Evolutionary conservation across 495 filamentous ascomycete genomes (phyloP).

Genomic region (Podospora tetraspora): DNA sequence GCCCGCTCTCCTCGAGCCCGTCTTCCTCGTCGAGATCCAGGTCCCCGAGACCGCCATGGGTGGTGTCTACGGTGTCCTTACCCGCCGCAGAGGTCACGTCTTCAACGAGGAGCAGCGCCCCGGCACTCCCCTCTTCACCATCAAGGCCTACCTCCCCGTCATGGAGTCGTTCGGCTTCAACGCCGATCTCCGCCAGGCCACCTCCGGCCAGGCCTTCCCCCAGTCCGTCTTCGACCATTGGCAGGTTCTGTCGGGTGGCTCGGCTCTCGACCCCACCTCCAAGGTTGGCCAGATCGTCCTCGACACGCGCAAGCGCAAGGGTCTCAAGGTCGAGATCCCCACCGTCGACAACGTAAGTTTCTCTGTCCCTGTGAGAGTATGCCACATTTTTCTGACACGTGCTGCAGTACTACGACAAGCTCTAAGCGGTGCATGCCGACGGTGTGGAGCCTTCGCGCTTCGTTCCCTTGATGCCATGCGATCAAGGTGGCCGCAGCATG

Average conservation of each 20-base stretch:
- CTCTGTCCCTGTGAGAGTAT: neutral
- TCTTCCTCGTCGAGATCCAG: slow-evolving; percentile 99
- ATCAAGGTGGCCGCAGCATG: slow-evolving; percentile 7
- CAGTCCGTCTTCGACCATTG: slow-evolving; percentile 98
- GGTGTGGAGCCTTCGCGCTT: slow-evolving; percentile 35
- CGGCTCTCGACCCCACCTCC: slow-evolving; percentile 76
- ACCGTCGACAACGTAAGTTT: slow-evolving; percentile 86
- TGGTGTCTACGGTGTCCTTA: slow-evolving; percentile 99
- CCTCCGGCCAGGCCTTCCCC: slow-evolving; percentile 97
- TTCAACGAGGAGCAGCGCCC: slow-evolving; percentile 97
- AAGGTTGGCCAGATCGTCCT: slow-evolving; percentile 82
- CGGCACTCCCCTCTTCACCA: slow-evolving; percentile 97
- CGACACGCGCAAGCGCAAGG: slow-evolving; percentile 97
- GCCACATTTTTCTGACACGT: slow-evolving; percentile 46
- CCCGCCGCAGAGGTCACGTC: slow-evolving; percentile 96
- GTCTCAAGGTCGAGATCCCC: slow-evolving; percentile 92
- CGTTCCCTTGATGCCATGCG: slow-evolving; percentile 30
- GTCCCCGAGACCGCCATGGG: slow-evolving; percentile 98
- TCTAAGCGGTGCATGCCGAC: slow-evolving; percentile 55
- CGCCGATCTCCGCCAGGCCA: slow-evolving; percentile 87
- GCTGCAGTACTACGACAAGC: slow-evolving; percentile 95
- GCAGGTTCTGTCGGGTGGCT: slow-evolving; percentile 90
- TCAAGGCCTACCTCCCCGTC: slow-evolving; percentile 99
- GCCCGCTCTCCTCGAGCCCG: slow-evolving; percentile 86
- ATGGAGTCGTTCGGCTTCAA: slow-evolving; percentile 99